Percentiles rank a stretch among this genome's conserved stretches.
Evolutionary conservation across 768 basidiomycete species (phyloP).

Genomic region (Termitomyces sp.): DNA sequence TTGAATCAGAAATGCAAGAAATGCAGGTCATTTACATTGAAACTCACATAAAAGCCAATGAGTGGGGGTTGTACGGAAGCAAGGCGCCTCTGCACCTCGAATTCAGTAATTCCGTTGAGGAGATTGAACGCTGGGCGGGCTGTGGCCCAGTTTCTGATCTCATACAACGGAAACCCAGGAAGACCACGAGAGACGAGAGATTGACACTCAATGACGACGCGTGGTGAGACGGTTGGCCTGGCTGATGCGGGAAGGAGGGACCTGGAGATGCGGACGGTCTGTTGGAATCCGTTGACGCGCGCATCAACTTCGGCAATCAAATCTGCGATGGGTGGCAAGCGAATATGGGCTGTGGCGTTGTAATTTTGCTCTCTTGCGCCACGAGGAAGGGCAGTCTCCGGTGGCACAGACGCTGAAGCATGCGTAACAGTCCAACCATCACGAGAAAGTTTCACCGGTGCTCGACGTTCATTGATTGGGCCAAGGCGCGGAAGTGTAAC

Average conservation of each 20-base stretch:
- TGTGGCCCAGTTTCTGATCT: not conserved
- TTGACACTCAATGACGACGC: not conserved
- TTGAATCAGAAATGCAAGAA: not conserved
- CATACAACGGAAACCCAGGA: not conserved
- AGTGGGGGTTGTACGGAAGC: not conserved
- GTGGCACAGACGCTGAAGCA: not conserved
- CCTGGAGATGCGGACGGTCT: not conserved
- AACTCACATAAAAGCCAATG: not conserved
- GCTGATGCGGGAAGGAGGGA: not conserved
- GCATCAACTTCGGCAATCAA: conserved; percentile 4
- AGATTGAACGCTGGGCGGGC: not conserved
- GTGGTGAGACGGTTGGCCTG: not conserved
- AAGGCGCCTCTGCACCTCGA: not conserved
- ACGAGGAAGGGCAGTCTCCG: not conserved
- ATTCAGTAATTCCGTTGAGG: not conserved
- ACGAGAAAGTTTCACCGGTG: not conserved
- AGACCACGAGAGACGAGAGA: not conserved
- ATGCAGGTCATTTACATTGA: too few species aligned
- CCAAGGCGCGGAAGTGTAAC: not conserved
- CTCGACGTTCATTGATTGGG: not conserved
- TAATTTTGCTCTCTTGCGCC: not conserved
- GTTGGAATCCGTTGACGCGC: not conserved
- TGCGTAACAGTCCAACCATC: not conserved
- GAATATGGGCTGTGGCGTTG: not conserved
- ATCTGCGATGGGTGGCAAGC: not conserved